Evolutionary conservation across 208 protist species (phyloP).

Genomic region (Phytomonas sp.): DNA sequence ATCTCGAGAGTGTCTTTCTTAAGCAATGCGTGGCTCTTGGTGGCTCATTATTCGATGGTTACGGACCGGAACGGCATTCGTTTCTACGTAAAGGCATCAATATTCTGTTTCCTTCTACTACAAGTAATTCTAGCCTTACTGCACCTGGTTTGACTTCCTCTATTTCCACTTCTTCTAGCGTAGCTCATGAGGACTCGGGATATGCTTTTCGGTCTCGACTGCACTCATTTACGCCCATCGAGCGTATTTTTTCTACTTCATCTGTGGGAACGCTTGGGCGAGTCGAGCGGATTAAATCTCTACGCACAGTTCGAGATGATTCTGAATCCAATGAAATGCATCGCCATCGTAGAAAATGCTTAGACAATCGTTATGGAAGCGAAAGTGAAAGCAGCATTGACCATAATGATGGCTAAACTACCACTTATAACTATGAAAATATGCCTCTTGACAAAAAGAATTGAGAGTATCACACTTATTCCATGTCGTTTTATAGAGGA

Average conservation of each 20-base stretch:
- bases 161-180: neutral
- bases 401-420: neutral
- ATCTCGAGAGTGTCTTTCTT: conserved; percentile 54
- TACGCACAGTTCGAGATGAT: conserved; percentile 9
- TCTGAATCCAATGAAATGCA: neutral
- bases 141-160: neutral
- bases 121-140: neutral
- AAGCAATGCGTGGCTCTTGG: conserved; percentile 51
- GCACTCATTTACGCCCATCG: conserved; percentile 53
- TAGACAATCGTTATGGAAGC: neutral
- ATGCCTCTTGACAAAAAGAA: neutral
- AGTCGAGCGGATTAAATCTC: conserved; percentile 31
- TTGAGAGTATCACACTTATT: neutral
- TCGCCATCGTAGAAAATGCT: neutral
- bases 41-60: conserved; percentile 74
- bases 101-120: neutral
- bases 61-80: conserved; percentile 49
- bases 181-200: conserved; percentile 1
- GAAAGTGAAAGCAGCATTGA: neutral
- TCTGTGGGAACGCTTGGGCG: conserved; percentile 61
- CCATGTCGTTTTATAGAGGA: neutral
- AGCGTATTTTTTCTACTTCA: conserved; percentile 68
- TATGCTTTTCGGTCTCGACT: conserved; percentile 52
- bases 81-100: neutral
- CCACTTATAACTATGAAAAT: neutral